phyloP scores from a whole-genome alignment of 345 rosid species.

The Linum trigynum region DNA sequence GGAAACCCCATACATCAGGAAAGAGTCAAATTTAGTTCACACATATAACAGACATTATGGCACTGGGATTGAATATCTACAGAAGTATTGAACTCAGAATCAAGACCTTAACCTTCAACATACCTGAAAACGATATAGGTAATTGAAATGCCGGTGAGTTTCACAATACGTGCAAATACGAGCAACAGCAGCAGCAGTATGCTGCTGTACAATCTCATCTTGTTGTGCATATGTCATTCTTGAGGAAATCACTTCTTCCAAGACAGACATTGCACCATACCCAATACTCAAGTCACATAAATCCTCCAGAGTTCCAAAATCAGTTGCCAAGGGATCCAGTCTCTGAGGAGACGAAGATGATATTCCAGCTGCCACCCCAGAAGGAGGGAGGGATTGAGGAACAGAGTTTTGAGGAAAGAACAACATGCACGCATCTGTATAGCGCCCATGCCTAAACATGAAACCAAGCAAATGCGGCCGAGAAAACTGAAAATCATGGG shows the following conservation, averaged over 20 bases:
- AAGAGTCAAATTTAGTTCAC: background rate
- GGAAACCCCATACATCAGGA: background rate
- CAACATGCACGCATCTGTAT: conserved; percentile 63
- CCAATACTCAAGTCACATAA: conserved; percentile 72
- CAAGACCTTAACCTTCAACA: background rate
- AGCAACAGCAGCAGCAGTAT: conserved; percentile 52
- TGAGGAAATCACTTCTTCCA: conserved; percentile 66
- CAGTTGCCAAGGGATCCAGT: conserved; percentile 79
- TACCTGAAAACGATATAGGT: conserved; percentile 82
- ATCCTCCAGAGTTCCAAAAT: conserved; percentile 85
- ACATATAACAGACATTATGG: background rate
- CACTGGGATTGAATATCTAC: background rate
- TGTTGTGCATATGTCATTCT: conserved; percentile 58
- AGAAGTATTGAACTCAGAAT: background rate
- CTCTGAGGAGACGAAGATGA: conserved; percentile 85
- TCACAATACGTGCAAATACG: conserved; percentile 84
- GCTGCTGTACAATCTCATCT: conserved; percentile 51
- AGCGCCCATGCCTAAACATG: conserved; percentile 88
- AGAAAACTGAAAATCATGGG: conserved; percentile 57
- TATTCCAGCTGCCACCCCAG: conserved; percentile 38
- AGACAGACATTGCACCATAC: conserved; percentile 71
- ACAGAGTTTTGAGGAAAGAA: conserved; percentile 72
- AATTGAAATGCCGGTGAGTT: conserved; percentile 78
- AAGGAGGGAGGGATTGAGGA: conserved; percentile 70
- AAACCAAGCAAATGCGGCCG: conserved; percentile 76